Conservation (phyloP, 208 protist species). For the Leishmania mexicana region DNA sequence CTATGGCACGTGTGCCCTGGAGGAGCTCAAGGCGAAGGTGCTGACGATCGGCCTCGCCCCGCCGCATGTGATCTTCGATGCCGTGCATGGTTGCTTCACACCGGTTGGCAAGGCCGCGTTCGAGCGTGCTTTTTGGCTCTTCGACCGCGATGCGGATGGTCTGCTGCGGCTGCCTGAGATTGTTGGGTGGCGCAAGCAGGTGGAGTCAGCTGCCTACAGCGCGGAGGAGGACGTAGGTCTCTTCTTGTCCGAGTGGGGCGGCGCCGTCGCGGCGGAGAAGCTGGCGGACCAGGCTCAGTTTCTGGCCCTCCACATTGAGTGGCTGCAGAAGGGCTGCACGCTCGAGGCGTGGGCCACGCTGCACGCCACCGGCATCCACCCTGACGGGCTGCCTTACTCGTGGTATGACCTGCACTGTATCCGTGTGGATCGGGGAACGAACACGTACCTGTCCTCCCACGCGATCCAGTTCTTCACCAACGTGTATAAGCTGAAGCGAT, state of each 20-base stretch:
- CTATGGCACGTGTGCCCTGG: constrained; percentile 52
- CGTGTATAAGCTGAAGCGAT: constrained; percentile 71
- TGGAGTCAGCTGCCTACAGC: constrained; percentile 37
- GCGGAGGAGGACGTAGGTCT: constrained; percentile 37
- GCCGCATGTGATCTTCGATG: constrained; percentile 80
- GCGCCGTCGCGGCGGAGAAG: constrained; percentile 22
- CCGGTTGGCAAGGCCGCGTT: constrained; percentile 53
- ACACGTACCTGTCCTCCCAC: constrained; percentile 81
- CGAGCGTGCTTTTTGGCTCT: constrained; percentile 82
- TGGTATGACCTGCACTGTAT: constrained; percentile 79
- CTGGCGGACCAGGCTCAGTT: constrained; percentile 35
- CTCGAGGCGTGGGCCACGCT: constrained; percentile 83
- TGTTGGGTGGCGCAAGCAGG: constrained; percentile 58
- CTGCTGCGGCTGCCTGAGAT: constrained; percentile 66
- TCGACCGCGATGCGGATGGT: constrained; percentile 79
- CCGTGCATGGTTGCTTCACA: constrained; percentile 47
- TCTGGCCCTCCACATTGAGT: constrained; percentile 38
- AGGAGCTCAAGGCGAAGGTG: constrained; percentile 38
- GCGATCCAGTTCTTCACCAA: constrained; percentile 87
- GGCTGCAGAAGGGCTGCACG: constrained; percentile 40
- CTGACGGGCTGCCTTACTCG: constrained; percentile 77
- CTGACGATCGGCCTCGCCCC: constrained; percentile 60
- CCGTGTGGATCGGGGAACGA: constrained; percentile 54
- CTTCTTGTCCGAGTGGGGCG: constrained; percentile 33
- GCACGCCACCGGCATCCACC: constrained; percentile 58